Evolutionary conservation across 1,284 basidiomycete species (phyloP).

Genomic region (Cryptococcus jaspeensis): DNA sequence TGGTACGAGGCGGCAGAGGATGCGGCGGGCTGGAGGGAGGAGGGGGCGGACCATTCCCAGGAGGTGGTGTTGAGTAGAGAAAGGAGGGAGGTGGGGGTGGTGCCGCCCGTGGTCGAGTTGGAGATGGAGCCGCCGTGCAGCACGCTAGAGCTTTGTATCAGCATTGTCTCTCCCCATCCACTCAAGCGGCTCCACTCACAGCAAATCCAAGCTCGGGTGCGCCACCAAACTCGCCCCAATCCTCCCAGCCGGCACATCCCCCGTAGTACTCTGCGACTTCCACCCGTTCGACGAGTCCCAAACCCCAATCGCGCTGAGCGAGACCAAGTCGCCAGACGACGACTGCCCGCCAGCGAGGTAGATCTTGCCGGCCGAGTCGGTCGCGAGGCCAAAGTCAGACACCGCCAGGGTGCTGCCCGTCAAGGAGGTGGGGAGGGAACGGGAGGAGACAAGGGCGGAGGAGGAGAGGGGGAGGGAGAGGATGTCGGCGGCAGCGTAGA

Average conservation of each 20-base stretch:
- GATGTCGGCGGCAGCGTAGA: constrained; percentile 42
- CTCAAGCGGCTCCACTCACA: constrained; percentile 22
- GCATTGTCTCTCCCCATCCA: not conserved
- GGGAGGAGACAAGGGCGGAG: constrained; percentile 25
- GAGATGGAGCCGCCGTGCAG: constrained; percentile 43
- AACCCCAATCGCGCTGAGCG: constrained; percentile 35
- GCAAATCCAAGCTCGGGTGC: constrained; percentile 43
- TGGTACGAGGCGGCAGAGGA: constrained; percentile 45
- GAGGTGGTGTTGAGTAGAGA: constrained; percentile 47
- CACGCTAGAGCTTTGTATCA: constrained; percentile 19
- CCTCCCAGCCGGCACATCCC: constrained; percentile 42
- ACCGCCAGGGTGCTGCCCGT: constrained; percentile 42
- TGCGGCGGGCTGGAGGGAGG: constrained; percentile 42
- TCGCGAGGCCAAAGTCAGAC: constrained; percentile 46
- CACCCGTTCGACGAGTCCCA: constrained; percentile 43
- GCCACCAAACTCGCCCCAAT: constrained; percentile 47
- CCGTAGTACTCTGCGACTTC: constrained; percentile 34
- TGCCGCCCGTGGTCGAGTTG: constrained; percentile 19
- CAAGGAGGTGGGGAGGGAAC: constrained; percentile 28
- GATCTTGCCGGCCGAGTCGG: constrained; percentile 30
- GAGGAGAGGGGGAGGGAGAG: constrained; percentile 34
- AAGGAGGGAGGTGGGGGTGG: constrained; percentile 30
- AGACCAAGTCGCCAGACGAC: constrained; percentile 36
- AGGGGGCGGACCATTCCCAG: constrained; percentile 45
- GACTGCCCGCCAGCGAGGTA: constrained; percentile 46